A percentile compares a stretch with the other conserved stretches of the same genome.
phyloP scores from a whole-genome alignment of 2,329 filamentous ascomycete genomes.

The Penicillium decumbens region DNA sequence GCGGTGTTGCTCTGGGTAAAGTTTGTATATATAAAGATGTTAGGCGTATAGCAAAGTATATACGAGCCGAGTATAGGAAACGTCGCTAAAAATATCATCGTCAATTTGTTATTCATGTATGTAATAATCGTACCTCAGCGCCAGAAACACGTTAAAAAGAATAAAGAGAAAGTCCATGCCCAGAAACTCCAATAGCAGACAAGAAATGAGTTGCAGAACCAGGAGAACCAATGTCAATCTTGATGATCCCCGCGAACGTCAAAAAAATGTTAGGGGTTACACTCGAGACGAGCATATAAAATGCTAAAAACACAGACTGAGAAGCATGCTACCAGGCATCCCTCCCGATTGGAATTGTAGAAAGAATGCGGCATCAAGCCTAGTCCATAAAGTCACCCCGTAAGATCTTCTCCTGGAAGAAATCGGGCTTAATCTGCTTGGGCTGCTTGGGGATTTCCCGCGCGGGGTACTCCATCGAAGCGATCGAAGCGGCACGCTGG shows the following conservation, averaged over 20 bases:
- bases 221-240: conserved; percentile 1
- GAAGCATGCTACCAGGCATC: neutral
- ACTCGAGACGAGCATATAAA: neutral
- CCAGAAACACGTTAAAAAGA: conserved; percentile 7
- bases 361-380: neutral
- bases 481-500: conserved; percentile 41
- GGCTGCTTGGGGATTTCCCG: conserved; percentile 45
- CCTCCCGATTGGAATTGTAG: neutral
- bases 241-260: neutral
- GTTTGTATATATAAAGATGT: too few species aligned
- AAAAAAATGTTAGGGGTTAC: neutral
- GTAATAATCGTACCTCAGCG: conserved; percentile 5
- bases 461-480: conserved; percentile 54
- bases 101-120: conserved; percentile 5
- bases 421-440: conserved; percentile 70
- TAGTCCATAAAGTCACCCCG: conserved; percentile 98
- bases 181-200: neutral
- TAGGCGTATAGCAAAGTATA: neutral
- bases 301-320: conserved; percentile 4
- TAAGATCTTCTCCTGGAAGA: conserved; percentile 93
- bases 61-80: neutral
- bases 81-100: neutral
- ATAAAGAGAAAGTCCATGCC: neutral
- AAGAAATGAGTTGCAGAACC: neutral
- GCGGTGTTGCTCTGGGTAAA: neutral